A percentile compares a stretch with the other conserved stretches of the same genome.
These are phyloP conservation scores for Yamadazyma jaroonii DNA, from an alignment of 1,139 yeast species.

Conservation along the genomic window DNA sequence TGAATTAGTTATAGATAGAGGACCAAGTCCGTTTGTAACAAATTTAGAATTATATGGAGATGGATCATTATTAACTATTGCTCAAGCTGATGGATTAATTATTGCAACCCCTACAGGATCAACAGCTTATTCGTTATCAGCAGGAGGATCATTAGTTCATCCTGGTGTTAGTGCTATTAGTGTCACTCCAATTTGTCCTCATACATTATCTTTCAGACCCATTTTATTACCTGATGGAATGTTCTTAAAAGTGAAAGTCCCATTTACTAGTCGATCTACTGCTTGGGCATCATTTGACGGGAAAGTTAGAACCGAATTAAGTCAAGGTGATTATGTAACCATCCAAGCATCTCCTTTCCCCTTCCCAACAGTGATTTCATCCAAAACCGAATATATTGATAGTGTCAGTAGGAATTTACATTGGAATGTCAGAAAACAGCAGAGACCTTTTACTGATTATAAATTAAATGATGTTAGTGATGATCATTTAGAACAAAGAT, in stretches of 20 bases:
- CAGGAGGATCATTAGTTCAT: slow-evolving; percentile 88
- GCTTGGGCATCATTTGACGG: slow-evolving; percentile 96
- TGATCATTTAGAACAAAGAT: slow-evolving; percentile 13
- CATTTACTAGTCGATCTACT: slow-evolving; percentile 63
- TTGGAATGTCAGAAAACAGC: slow-evolving; percentile 85
- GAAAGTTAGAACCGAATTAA: slow-evolving; percentile 65
- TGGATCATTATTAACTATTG: slow-evolving; percentile 73
- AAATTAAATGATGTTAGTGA: slow-evolving; percentile 15
- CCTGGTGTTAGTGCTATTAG: slow-evolving; percentile 88
- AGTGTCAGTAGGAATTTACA: slow-evolving; percentile 79
- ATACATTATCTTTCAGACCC: slow-evolving; percentile 84
- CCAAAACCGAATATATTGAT: slow-evolving; percentile 76
- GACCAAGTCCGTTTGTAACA: slow-evolving; percentile 85
- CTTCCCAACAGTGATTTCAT: slow-evolving; percentile 78
- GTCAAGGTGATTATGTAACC: slow-evolving; percentile 73
- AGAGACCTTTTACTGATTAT: slow-evolving; percentile 56
- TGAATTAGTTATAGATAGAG: slow-evolving; percentile 82
- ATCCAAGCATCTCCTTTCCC: slow-evolving; percentile 79
- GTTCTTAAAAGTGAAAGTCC: slow-evolving; percentile 73
- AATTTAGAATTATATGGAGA: slow-evolving; percentile 83
- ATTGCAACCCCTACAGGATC: slow-evolving; percentile 92
- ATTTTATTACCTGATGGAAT: slow-evolving; percentile 83
- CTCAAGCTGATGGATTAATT: slow-evolving; percentile 88
- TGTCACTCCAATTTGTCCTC: slow-evolving; percentile 92
- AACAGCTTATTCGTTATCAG: slow-evolving; percentile 85